A percentile compares a stretch with the other conserved stretches of the same genome.
Evolutionary conservation across 441 rosid species (phyloP).

Genomic region (Euphorbia celastroides): DNA sequence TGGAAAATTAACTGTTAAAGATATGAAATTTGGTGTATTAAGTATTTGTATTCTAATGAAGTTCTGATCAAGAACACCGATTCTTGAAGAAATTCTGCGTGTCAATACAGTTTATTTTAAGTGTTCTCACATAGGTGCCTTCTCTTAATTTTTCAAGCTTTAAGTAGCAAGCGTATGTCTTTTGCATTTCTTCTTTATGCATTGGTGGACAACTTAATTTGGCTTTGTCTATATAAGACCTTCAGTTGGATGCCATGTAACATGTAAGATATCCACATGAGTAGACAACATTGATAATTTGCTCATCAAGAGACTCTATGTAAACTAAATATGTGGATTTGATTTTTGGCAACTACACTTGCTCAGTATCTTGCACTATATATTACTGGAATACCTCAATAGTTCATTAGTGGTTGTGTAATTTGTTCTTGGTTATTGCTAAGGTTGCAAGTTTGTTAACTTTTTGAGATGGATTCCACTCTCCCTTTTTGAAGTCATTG

Average conservation of each 20-base stretch:
- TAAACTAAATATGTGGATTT: neutral
- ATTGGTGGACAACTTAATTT: neutral
- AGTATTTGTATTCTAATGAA: no score
- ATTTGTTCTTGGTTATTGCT: neutral
- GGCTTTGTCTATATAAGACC: neutral
- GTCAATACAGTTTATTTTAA: no score
- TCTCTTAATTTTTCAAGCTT: no score
- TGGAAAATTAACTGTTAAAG: neutral
- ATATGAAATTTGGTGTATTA: neutral
- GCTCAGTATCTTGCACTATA: neutral
- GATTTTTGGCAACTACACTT: neutral
- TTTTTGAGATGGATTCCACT: neutral
- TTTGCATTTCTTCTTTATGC: neutral
- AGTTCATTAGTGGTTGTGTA: neutral
- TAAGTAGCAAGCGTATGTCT: no score
- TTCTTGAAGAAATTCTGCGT: no score
- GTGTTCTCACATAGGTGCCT: neutral
- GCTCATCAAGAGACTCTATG: neutral
- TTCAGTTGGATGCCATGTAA: neutral
- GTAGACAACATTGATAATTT: neutral
- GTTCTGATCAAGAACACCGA: no score
- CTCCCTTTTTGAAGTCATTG: neutral
- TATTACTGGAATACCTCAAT: neutral
- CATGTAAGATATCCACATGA: neutral
- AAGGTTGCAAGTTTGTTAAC: constrained; percentile 1